Evolutionary conservation across 2,329 filamentous ascomycete genomes (phyloP).

Genomic region (Fusarium transvaalense): DNA sequence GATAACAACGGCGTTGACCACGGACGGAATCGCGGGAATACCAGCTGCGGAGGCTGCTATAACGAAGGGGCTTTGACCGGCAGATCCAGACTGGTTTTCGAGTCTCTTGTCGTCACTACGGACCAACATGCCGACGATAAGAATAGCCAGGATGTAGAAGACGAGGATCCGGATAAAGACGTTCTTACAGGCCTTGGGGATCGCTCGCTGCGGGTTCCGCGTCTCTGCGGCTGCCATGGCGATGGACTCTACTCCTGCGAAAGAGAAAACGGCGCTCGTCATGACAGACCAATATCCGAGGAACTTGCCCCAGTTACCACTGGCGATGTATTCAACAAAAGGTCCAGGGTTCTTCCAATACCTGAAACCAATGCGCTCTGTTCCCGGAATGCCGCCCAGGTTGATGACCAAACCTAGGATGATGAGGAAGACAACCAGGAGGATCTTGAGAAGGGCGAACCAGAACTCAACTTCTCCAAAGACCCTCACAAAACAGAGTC

Average conservation of each 20-base stretch:
- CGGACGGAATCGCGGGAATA: slow-evolving; percentile 74
- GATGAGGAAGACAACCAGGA: slow-evolving; percentile 65
- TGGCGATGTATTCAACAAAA: slow-evolving; percentile 73
- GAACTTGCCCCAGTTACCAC: slow-evolving; percentile 71
- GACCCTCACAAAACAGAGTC: slow-evolving; percentile 61
- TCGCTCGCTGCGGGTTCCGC: slow-evolving; percentile 65
- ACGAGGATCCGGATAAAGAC: slow-evolving; percentile 70
- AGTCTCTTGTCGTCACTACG: slow-evolving; percentile 69
- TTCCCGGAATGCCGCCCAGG: slow-evolving; percentile 42
- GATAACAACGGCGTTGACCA: slow-evolving; percentile 83
- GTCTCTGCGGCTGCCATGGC: slow-evolving; percentile 73
- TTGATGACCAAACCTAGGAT: slow-evolving; percentile 58
- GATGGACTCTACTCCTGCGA: slow-evolving; percentile 73
- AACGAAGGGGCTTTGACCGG: slow-evolving; percentile 70
- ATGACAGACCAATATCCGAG: slow-evolving; percentile 74
- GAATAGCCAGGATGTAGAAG: slow-evolving; percentile 74
- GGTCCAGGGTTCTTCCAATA: slow-evolving; percentile 70
- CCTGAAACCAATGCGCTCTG: slow-evolving; percentile 42
- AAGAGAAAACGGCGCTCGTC: slow-evolving; percentile 75
- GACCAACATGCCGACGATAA: slow-evolving; percentile 78
- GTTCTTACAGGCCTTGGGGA: slow-evolving; percentile 68
- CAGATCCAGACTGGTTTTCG: slow-evolving; percentile 58
- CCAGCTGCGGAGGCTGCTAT: slow-evolving; percentile 77
- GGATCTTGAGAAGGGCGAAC: slow-evolving; percentile 63
- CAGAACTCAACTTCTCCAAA: slow-evolving; percentile 68